Evolutionary conservation across 352 stramenopile genomes (phyloP).

Genomic region (Phytophthora parvispora): DNA sequence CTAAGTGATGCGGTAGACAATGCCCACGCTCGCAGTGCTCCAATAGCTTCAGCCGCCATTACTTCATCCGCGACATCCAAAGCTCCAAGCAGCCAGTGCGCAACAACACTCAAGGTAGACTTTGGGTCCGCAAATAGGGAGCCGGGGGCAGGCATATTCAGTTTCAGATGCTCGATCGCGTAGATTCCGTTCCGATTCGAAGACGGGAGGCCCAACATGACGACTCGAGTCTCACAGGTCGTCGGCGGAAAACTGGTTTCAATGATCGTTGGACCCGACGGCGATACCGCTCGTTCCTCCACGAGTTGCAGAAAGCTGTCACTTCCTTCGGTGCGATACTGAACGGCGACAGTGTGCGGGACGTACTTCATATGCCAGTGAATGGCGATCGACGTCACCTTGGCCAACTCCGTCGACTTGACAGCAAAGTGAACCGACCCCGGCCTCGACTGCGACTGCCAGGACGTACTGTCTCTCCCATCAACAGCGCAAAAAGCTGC

Average conservation of each 20-base stretch:
- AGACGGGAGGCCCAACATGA: conserved; percentile 68
- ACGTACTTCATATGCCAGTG: conserved; percentile 78
- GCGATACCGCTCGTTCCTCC: conserved; percentile 31
- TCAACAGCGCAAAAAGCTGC: conserved; percentile 66
- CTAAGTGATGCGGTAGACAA: conserved; percentile 84
- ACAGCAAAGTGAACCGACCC: conserved; percentile 67
- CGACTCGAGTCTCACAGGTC: conserved; percentile 66
- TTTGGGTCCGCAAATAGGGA: conserved; percentile 77
- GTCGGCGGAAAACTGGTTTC: conserved; percentile 48
- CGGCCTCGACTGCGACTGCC: conserved; percentile 71
- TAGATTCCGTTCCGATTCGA: conserved; percentile 77
- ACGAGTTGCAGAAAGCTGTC: conserved; percentile 55
- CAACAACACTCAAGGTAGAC: conserved; percentile 63
- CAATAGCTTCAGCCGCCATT: conserved; percentile 71
- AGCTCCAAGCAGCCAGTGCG: conserved; percentile 68
- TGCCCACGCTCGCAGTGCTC: conserved; percentile 72
- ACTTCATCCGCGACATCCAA: conserved; percentile 57
- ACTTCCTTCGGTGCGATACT: conserved; percentile 54
- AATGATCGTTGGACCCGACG: conserved; percentile 42
- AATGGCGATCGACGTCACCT: conserved; percentile 73
- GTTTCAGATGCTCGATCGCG: conserved; percentile 71
- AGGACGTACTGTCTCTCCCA: conserved; percentile 67
- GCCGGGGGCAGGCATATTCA: conserved; percentile 66
- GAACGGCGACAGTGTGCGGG: conserved; percentile 62
- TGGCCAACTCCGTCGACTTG: conserved; percentile 39